Evolutionary conservation across 192 early-diverging fungal genomes (phyloP), one percentile per base, ranked within the genome.

Genomic region (Phycomyces blakesleeanus): DNA sequence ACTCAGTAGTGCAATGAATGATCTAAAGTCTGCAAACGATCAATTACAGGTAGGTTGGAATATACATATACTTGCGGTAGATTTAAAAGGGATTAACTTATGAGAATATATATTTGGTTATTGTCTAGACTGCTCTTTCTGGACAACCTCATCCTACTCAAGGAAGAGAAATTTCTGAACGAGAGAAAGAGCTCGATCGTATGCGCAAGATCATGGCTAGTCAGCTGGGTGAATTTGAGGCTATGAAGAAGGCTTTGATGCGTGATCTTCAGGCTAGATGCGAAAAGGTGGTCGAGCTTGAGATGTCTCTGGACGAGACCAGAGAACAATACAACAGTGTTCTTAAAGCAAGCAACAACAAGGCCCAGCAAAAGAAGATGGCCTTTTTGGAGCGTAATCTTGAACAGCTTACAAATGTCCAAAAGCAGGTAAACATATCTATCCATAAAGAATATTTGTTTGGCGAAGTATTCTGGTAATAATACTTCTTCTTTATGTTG

Each of bases 201-300:
- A 87, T 95, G 72, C 76, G 88, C 55, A 75, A 70, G 42, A 65
- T 59, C 16, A 75, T 75, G 73, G 64, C 57, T 10, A 56, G 69
- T 25, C 73, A 75, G 44, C 82, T 97, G 55, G 77, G 86, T 22
- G 95, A 99, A 57, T 98, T 96, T 78, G 97, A 99, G 65, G 85
- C 88, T 52, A 97, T 96, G 94, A 96, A 96, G 80, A 95, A 97
- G 85, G 91, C 91, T 37, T 79, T 99, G 63, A 96, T 98, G 94
- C 89, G 91, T 44, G 95, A 98, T 71, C 85, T 99, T 51, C 93
- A 97, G 76, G 90, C 93, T 78, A 90, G 95, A 40, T 97, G 94
- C 78, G 96, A 99, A 73, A 93, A 94, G 84, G 92, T 96, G 55
- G 92, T 99, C 26, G 95, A 99, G 81, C 82, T 98, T 20, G 97